Evolutionary conservation across 345 rosid species (phyloP).

Genomic region (Brassica cretica): DNA sequence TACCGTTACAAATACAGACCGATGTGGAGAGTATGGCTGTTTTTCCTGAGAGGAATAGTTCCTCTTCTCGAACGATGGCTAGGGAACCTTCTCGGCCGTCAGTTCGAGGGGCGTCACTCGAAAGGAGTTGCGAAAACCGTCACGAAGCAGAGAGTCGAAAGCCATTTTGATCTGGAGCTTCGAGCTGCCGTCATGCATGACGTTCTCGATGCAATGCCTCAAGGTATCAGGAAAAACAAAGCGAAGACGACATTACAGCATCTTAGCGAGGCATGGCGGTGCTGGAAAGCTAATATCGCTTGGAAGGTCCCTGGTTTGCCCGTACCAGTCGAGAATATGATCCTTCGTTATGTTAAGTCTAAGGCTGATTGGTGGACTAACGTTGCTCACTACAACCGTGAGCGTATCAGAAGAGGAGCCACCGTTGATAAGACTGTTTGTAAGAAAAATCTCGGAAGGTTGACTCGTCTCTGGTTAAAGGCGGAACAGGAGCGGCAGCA

Average conservation of each 20-base stretch:
- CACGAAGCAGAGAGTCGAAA: slow-evolving; percentile 97
- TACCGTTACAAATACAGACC: slow-evolving; percentile 94
- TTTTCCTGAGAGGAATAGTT: slow-evolving; percentile 94
- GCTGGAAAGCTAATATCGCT: slow-evolving; percentile 99
- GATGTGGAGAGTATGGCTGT: slow-evolving; percentile 99
- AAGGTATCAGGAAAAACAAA: slow-evolving; percentile 97
- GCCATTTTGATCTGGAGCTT: slow-evolving; percentile 97
- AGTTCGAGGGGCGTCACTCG: slow-evolving; percentile 97
- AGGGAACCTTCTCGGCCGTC: slow-evolving; percentile 93
- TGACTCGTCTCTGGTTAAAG: slow-evolving; percentile 98
- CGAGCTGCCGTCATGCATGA: slow-evolving; percentile 99
- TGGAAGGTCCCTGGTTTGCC: slow-evolving; percentile 99
- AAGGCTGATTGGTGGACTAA: slow-evolving; percentile 99
- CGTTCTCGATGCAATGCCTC: slow-evolving; percentile 99
- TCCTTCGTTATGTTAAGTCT: slow-evolving; percentile 94
- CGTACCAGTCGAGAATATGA: slow-evolving; percentile 97
- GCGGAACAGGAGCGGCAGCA: slow-evolving; percentile 99
- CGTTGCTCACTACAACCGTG: slow-evolving; percentile 98
- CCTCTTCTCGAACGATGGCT: slow-evolving; percentile 95
- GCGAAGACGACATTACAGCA: slow-evolving; percentile 98
- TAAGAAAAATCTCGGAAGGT: slow-evolving; percentile 89
- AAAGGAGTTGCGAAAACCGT: slow-evolving; percentile 99
- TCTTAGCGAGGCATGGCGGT: slow-evolving; percentile 99
- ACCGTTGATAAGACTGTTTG: slow-evolving; percentile 99
- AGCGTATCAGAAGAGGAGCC: slow-evolving; percentile 97